These are phyloP conservation scores for Trichophaea hybrida DNA, from an alignment of 2,329 filamentous ascomycete genomes.

Conservation along the genomic window DNA sequence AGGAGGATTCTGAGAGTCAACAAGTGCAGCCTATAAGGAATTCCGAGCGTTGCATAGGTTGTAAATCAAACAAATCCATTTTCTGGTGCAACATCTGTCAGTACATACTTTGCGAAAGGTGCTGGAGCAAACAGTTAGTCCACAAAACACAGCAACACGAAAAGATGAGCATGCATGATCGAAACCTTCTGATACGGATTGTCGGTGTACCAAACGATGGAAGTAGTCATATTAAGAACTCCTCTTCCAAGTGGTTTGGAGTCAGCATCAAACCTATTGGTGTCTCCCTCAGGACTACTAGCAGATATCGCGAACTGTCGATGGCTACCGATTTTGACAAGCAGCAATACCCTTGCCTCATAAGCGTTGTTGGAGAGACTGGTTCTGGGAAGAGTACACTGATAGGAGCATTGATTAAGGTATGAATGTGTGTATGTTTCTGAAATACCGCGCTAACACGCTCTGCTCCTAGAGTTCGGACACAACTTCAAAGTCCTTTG, in stretches of 20 bases:
- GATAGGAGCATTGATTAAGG: slow-evolving; percentile 24
- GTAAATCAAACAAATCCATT: too few species aligned
- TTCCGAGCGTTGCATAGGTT: too few species aligned
- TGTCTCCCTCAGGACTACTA: slow-evolving; percentile 12
- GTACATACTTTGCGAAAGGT: not conserved
- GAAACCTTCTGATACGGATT: slow-evolving; percentile 15
- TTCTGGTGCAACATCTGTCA: not conserved
- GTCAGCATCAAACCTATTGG: slow-evolving; percentile 15
- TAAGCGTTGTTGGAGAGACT: slow-evolving; percentile 24
- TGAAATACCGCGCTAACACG: not conserved
- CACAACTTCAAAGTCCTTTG: not conserved
- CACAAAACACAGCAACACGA: slow-evolving; percentile 17
- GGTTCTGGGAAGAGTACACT: slow-evolving; percentile 25
- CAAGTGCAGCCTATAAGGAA: too few species aligned
- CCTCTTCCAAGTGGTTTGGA: slow-evolving; percentile 24
- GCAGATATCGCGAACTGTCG: slow-evolving; percentile 7
- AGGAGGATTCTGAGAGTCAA: too few species aligned
- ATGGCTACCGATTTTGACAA: slow-evolving; percentile 5
- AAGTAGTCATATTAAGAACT: slow-evolving; percentile 12
- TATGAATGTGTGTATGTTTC: not conserved
- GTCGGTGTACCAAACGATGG: slow-evolving; percentile 7
- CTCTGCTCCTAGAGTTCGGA: not conserved
- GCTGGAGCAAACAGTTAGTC: not conserved
- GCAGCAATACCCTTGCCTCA: slow-evolving; percentile 20
- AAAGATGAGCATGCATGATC: slow-evolving; percentile 17